Evolutionary conservation across 257 asterid genomes (phyloP), one percentile per base, ranked within the genome.

Genomic region (Solanum peruvianum): DNA sequence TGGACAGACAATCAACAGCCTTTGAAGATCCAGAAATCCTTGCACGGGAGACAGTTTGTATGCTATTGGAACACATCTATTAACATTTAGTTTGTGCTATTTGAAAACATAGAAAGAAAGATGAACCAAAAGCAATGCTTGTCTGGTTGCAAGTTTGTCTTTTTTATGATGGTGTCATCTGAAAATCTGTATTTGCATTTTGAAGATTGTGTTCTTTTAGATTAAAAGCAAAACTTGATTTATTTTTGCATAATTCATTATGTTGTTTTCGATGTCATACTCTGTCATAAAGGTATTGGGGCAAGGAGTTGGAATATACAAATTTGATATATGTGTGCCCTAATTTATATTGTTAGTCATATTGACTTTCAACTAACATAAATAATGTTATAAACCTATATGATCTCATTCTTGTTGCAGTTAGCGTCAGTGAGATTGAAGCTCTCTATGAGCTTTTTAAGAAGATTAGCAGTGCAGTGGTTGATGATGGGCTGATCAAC

Each of bases 41-140:
- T 76, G 98, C 99, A 0, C 89, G 98, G 85, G 99, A 95, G 94
- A 97, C 99, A 35, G 99, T 95, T 90, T 97, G 99, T 97, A 97
- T 89, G 99, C 91, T 86, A 88, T 58, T 25, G 21, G 58, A 84
- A 84, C 49, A 41, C 42, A 20, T 44, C 62, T 42, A 23, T 42
- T 76, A 76, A 76, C 37, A 42, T 76, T 31, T 76, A 13, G 44
- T 44, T 42, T 76, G 4, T 42, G 60, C 62, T 42, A 76, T 42
- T 42, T 10, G 83, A 25, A 70, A 33, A 42, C 83, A 25, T 76
- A 76, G 21, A 42, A 76, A 76, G 60, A 76, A 41, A 41, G 83
- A 76, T 76, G 9, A 76, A 42, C 83, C 83, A 42, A 76, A 76
- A 76, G 0, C 60, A 76, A 42, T 76, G 33, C 27, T 41, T 76